Evolutionary conservation across 2,329 filamentous ascomycete species (phyloP).

Genomic region (Sphaerostilbella broomeana): DNA sequence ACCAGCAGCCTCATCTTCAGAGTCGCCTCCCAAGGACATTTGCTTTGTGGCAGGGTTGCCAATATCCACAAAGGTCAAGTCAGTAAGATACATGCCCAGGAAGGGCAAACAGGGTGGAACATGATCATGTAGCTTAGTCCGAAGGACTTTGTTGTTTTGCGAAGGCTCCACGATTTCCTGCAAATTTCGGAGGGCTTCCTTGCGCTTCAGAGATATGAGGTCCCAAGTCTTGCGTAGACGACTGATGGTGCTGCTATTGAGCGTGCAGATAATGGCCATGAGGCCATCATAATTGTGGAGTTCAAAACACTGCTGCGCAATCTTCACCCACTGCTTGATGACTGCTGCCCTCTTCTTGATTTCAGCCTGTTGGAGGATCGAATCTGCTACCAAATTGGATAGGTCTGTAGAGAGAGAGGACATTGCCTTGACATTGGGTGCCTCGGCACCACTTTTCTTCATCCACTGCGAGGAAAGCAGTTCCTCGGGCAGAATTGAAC

Average conservation of each 20-base stretch:
- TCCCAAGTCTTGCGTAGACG: slow-evolving; percentile 93
- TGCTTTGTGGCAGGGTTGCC: slow-evolving; percentile 84
- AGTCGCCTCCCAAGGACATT: slow-evolving; percentile 44
- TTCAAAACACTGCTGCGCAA: slow-evolving; percentile 77
- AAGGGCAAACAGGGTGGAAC: slow-evolving; percentile 92
- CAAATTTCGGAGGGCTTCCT: slow-evolving; percentile 68
- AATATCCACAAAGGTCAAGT: slow-evolving; percentile 91
- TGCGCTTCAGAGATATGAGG: slow-evolving; percentile 73
- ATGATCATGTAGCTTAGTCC: slow-evolving; percentile 75
- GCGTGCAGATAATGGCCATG: slow-evolving; percentile 92
- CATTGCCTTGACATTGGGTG: slow-evolving; percentile 90
- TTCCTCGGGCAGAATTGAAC: slow-evolving; percentile 85
- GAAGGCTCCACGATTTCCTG: slow-evolving; percentile 82
- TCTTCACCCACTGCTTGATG: slow-evolving; percentile 98
- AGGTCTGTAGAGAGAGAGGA: slow-evolving; percentile 86
- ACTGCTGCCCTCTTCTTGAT: slow-evolving; percentile 83
- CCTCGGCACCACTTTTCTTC: slow-evolving; percentile 72
- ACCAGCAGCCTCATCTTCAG: slow-evolving; percentile 55
- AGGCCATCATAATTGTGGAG: slow-evolving; percentile 93
- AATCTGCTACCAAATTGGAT: slow-evolving; percentile 87
- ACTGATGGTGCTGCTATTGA: slow-evolving; percentile 86
- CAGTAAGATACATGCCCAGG: slow-evolving; percentile 91
- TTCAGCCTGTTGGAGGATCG: slow-evolving; percentile 81
- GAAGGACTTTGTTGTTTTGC: slow-evolving; percentile 83
- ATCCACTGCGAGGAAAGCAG: slow-evolving; percentile 90